Evolutionary conservation across 2,329 filamentous ascomycete species (phyloP).

Genomic region (Berkeleyomyces rouxiae): DNA sequence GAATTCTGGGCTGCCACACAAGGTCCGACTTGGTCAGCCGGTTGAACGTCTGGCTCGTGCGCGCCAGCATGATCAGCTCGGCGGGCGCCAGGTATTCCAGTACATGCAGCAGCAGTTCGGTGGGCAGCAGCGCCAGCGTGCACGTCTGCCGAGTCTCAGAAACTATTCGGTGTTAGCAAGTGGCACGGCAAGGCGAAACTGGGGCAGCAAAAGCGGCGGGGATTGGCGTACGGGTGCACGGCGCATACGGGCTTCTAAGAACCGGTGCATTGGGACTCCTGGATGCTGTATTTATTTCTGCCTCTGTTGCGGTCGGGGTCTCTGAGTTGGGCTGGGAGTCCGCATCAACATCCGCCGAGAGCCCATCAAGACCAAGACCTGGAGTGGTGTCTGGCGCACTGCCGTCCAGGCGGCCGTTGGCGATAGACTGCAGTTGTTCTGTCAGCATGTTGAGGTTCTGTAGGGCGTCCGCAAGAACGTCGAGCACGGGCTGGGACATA

Average conservation of each 20-base stretch:
- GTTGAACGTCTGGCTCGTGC: constrained; percentile 45
- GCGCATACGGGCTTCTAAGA: not conserved
- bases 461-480: not conserved
- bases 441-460: constrained; percentile 1
- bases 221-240: not conserved
- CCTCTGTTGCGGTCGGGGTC: not conserved
- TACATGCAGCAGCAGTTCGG: constrained; percentile 60
- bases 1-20: constrained; percentile 56
- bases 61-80: constrained; percentile 44
- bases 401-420: not conserved
- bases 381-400: not conserved
- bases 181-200: not conserved
- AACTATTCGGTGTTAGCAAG: not conserved
- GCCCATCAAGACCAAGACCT: not conserved
- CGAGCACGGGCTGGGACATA: not conserved
- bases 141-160: not conserved
- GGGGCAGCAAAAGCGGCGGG: not conserved
- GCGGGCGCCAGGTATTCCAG: constrained; percentile 46
- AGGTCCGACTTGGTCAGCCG: constrained; percentile 46
- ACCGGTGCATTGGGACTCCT: not conserved
- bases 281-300: not conserved
- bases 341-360: not conserved
- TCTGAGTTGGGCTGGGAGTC: not conserved
- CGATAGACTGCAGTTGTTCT: not conserved
- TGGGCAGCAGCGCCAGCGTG: constrained; percentile 41